Base-by-base conservation (phyloP, 2,329 filamentous ascomycete species). In the Fusarium temperatum region DNA sequence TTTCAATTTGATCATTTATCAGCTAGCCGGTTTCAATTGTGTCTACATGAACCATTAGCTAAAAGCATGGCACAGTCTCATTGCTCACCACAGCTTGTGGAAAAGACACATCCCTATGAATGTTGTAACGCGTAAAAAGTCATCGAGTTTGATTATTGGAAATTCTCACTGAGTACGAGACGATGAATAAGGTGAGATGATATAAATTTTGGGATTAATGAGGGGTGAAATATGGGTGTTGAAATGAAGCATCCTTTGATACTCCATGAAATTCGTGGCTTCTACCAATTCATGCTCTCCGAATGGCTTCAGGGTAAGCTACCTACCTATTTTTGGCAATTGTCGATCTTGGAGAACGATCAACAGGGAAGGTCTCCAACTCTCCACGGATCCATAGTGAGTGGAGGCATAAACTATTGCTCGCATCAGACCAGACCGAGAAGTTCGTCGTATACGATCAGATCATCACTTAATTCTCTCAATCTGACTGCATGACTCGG, bases 341-440 rank as follows among this genome's bases (percentile, higher is more conserved):
- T 36, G 11, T 62, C 48, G 35, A 36, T 24, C 28, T 39, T 62
- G 26, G 67, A 64, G 51, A 65, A 70, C 22, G 67, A 70, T 70
- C 41, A 63, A 54, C 53, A 59, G 28, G 59, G 36, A 53, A 65
- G 26, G 18, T 65, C 65, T 67, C 53, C 65, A 67, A 60, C 20
- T 70, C n/a, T 70, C 66, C 58, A 58, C 28, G 58, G 65, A 42
- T 48, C 59, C 66, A 66, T 70, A 28, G 26, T n/a, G 35, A 41
- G 59, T 66, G 67, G 67, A 70, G 67, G 66, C 39, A 41, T 42
- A 20, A 28, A 56, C 24, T 39, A 47, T 70, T 70, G 42, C 67
- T 64, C 50, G 36, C 53, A 39, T 61, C 26, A 35, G n/a, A 53
- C 32, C 50, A 26, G 50, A 53, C 32, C 26, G 13, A 45, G 26